Evolutionary conservation across 495 filamentous ascomycete species (phyloP).

Genomic region (Aspergillus kassunensis): DNA sequence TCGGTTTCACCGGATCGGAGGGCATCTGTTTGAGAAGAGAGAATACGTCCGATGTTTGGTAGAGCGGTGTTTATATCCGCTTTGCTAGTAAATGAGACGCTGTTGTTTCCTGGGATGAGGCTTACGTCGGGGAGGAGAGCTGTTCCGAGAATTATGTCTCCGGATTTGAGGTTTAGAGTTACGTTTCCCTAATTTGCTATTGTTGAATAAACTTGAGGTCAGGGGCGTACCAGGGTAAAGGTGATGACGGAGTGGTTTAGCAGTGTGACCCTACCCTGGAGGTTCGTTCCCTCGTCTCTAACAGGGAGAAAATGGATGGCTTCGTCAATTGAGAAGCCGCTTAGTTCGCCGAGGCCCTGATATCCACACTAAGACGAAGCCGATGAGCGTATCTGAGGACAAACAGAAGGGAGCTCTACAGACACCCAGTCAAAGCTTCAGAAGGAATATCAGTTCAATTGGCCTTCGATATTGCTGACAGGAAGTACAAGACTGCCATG

Average conservation of each 20-base stretch:
- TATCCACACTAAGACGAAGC: background rate
- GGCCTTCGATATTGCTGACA: no score
- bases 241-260: conserved; percentile 46
- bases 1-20: conserved; percentile 35
- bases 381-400: background rate
- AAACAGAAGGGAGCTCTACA: no score
- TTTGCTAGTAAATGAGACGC: conserved; percentile 30
- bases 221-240: conserved; percentile 32
- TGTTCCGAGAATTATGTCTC: conserved; percentile 36
- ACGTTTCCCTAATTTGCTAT: conserved; percentile 33
- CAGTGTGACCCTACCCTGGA: conserved; percentile 29
- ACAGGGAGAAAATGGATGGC: conserved; percentile 38
- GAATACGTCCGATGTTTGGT: conserved; percentile 33
- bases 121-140: conserved; percentile 36
- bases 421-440: no score
- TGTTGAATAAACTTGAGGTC: background rate
- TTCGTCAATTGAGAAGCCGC: conserved; percentile 40
- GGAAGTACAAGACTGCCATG: no score
- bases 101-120: conserved; percentile 45
- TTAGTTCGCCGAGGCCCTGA: conserved; percentile 37
- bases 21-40: conserved; percentile 27
- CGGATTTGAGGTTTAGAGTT: conserved; percentile 38
- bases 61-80: conserved; percentile 15
- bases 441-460: no score
- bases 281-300: conserved; percentile 32